Percentiles rank a stretch among this genome's conserved stretches.
phyloP scores from a whole-genome alignment of 2,329 filamentous ascomycete genomes.

The Aureobasidium melanogenum region DNA sequence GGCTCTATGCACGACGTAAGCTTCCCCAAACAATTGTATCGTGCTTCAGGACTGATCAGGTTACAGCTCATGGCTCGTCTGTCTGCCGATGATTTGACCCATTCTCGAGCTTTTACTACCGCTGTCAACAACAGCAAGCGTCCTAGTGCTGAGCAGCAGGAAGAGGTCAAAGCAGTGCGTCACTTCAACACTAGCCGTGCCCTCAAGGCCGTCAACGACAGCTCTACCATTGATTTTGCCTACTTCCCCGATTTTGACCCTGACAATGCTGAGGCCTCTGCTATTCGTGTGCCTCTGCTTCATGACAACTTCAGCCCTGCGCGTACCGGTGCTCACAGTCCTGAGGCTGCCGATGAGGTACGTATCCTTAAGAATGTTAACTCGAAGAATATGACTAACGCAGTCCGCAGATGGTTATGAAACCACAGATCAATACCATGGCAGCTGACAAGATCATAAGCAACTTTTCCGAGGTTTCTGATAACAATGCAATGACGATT shows the following conservation, averaged over 20 bases:
- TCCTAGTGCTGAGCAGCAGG: slow-evolving; percentile 23
- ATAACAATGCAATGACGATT: slow-evolving; percentile 47
- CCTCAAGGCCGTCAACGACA: slow-evolving; percentile 48
- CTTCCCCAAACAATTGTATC: not conserved
- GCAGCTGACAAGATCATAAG: slow-evolving; percentile 41
- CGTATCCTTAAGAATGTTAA: not conserved
- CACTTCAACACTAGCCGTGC: slow-evolving; percentile 55
- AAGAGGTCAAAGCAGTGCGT: slow-evolving; percentile 29
- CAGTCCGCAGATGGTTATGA: slow-evolving; percentile 34
- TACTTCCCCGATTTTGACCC: slow-evolving; percentile 48
- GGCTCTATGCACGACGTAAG: slow-evolving; percentile 44
- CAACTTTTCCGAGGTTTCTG: slow-evolving; percentile 50
- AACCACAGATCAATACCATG: slow-evolving; percentile 46
- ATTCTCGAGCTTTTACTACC: slow-evolving; percentile 47
- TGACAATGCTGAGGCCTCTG: slow-evolving; percentile 23
- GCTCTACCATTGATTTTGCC: slow-evolving; percentile 54
- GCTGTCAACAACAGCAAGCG: slow-evolving; percentile 40
- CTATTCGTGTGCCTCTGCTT: slow-evolving; percentile 25
- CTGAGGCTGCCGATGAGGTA: slow-evolving; percentile 18
- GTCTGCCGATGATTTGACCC: slow-evolving; percentile 43
- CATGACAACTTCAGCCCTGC: slow-evolving; percentile 18
- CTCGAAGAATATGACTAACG: not conserved
- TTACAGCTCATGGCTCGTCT: slow-evolving; percentile 42
- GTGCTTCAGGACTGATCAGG: not conserved
- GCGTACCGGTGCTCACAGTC: slow-evolving; percentile 15